Evolutionary conservation across 176 grass and related monocot genomes (phyloP).

Genomic region (Alopecurus myosuroides): DNA sequence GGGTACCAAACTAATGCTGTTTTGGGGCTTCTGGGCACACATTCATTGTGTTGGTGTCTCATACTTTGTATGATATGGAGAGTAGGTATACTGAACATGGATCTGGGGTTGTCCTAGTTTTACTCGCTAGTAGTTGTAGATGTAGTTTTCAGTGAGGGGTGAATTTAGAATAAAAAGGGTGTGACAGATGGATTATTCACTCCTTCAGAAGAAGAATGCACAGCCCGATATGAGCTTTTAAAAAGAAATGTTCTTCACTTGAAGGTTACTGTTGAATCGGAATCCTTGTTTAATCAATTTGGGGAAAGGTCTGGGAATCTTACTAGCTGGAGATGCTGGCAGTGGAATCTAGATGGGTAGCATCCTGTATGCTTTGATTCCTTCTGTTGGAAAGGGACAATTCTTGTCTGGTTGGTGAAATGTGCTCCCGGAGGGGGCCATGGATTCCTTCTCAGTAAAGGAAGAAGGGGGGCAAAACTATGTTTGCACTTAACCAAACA

Average conservation of each 20-base stretch:
- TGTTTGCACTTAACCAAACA: conserved; percentile 40
- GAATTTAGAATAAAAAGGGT: background rate
- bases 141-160: background rate
- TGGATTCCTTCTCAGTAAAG: conserved; percentile 39
- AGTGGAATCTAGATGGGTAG: conserved; percentile 36
- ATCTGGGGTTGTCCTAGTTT: conserved; percentile 1
- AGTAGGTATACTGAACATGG: conserved; percentile 6
- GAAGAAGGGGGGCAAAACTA: conserved; percentile 7
- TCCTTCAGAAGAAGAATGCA: background rate
- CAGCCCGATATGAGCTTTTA: background rate
- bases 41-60: conserved; percentile 18
- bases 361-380: conserved; percentile 40
- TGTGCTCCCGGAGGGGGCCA: conserved; percentile 24
- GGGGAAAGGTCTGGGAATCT: conserved; percentile 23
- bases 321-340: conserved; percentile 33
- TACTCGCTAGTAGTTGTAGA: background rate
- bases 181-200: background rate
- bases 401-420: conserved; percentile 32
- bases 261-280: conserved; percentile 5
- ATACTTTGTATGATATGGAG: conserved; percentile 6
- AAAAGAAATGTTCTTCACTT: conserved; percentile 20
- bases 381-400: conserved; percentile 30
- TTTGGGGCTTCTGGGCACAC: background rate
- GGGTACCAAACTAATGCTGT: conserved; percentile 23
- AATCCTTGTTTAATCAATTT: conserved; percentile 21